Evolutionary conservation across 345 rosid species (phyloP).

Genomic region (Eucalyptus brandiana): DNA sequence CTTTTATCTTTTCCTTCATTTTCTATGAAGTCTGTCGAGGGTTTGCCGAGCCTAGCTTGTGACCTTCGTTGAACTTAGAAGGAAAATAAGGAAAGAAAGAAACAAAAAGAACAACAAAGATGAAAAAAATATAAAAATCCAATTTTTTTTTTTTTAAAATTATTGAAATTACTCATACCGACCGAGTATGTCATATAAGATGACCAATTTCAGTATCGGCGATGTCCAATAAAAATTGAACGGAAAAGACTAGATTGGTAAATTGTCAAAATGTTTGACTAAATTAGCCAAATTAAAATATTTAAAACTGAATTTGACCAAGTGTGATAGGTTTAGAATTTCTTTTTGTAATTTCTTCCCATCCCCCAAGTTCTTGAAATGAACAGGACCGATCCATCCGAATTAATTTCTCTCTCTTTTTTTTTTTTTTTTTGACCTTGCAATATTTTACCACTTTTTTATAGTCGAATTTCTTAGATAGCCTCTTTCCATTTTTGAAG

Average conservation of each 20-base stretch:
- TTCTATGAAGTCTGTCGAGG: not conserved
- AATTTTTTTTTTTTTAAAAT: too few relatives aligned
- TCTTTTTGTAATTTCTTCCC: not conserved
- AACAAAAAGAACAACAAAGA: too few relatives aligned
- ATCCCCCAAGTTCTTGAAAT: not conserved
- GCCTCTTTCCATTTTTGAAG: not conserved
- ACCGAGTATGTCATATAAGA: too few relatives aligned
- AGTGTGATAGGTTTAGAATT: too few relatives aligned
- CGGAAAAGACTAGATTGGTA: rapidly evolving
- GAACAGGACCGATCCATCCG: not conserved
- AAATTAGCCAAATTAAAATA: too few relatives aligned
- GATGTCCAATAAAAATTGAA: too few relatives aligned
- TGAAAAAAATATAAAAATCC: not conserved
- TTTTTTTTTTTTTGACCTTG: not conserved
- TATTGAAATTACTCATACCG: not conserved
- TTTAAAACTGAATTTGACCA: not conserved
- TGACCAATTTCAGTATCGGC: rapidly evolving
- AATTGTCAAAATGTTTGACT: too few relatives aligned
- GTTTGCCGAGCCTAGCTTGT: too few relatives aligned
- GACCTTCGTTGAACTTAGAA: rapidly evolving
- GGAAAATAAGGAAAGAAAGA: not conserved
- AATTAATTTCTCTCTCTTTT: too few relatives aligned
- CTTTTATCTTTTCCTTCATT: too few relatives aligned
- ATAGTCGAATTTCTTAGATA: not conserved
- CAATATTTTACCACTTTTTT: not conserved